A percentile compares a stretch with the other conserved stretches of the same genome.
phyloP scores from a whole-genome alignment of 73 alveolate genomes.

The Tetrahymena malaccensis region DNA sequence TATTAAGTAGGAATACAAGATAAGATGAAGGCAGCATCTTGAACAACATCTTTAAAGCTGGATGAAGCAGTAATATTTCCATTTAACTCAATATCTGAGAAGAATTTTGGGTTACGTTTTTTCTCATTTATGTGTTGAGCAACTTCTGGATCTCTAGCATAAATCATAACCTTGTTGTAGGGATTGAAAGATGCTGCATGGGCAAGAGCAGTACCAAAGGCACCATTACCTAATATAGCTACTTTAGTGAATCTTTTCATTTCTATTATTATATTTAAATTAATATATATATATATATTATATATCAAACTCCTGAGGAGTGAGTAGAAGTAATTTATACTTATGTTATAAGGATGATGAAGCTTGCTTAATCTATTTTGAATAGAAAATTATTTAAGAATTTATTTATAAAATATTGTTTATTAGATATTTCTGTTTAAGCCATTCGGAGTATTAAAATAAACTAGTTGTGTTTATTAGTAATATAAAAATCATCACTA shows the following conservation, averaged over 20 bases:
- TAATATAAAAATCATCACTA: not conserved
- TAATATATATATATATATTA: too few relatives aligned
- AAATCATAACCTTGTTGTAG: constrained; percentile 34
- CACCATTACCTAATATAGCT: constrained; percentile 55
- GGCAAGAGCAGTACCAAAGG: constrained; percentile 66
- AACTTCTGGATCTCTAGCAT: constrained; percentile 39
- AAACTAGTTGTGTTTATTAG: not conserved
- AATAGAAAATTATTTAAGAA: not conserved
- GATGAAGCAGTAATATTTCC: constrained; percentile 38
- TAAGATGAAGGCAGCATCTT: constrained; percentile 35
- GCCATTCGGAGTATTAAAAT: not conserved
- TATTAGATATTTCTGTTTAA: not conserved
- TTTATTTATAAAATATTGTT: not conserved
- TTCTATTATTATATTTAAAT: not conserved
- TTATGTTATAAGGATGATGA: not conserved
- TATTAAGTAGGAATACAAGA: constrained; percentile 50
- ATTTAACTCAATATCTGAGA: constrained; percentile 32
- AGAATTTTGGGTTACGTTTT: constrained; percentile 41
- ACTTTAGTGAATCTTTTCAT: constrained; percentile 32
- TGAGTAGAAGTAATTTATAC: not conserved
- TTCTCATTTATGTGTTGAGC: constrained; percentile 9
- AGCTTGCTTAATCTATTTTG: not conserved
- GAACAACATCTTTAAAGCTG: constrained; percentile 40
- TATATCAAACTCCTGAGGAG: not conserved
- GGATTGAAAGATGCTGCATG: constrained; percentile 41